Percentiles rank a stretch among this genome's conserved stretches.
phyloP scores from a whole-genome alignment of 139 green algal species.

The Chlamydomonas eustigma region DNA sequence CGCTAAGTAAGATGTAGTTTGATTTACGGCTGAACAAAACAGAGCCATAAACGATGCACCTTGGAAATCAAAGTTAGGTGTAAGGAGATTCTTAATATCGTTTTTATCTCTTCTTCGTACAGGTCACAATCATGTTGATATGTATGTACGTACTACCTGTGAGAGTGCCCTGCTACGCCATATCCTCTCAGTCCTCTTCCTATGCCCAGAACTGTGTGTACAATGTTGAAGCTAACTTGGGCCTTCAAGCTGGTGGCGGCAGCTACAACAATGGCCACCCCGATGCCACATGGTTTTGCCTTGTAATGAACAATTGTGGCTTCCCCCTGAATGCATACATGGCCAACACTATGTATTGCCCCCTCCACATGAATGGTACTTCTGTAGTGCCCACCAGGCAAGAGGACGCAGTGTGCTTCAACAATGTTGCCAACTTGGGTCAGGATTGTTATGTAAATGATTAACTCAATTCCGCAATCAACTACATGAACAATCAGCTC shows the following conservation, averaged over 20 bases:
- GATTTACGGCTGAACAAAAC: no score
- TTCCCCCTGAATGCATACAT: conserved; percentile 3
- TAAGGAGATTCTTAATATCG: not conserved
- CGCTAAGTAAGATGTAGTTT: not conserved
- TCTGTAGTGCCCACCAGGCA: not conserved
- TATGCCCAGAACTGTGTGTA: not conserved
- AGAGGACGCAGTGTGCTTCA: conserved; percentile 1
- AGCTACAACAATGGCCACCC: not conserved
- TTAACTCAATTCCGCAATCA: not conserved
- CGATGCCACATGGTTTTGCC: conserved; percentile 12
- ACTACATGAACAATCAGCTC: conserved; percentile 5
- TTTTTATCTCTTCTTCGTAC: not conserved
- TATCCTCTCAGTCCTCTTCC: not conserved
- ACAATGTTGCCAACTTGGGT: not conserved
- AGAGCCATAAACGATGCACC: no score
- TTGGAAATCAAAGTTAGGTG: not conserved
- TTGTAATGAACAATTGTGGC: conserved; percentile 28
- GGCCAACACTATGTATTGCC: conserved; percentile 9
- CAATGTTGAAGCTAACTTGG: not conserved
- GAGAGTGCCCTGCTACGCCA: conserved; percentile 1
- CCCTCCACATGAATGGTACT: not conserved
- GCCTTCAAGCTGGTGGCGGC: not conserved
- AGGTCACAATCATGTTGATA: conserved; percentile 69
- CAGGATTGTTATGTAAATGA: not conserved
- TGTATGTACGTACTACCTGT: conserved; percentile 74